These are phyloP conservation scores for Corchorus capsularis DNA, from an alignment of 345 rosid species.

Conservation along the genomic window DNA sequence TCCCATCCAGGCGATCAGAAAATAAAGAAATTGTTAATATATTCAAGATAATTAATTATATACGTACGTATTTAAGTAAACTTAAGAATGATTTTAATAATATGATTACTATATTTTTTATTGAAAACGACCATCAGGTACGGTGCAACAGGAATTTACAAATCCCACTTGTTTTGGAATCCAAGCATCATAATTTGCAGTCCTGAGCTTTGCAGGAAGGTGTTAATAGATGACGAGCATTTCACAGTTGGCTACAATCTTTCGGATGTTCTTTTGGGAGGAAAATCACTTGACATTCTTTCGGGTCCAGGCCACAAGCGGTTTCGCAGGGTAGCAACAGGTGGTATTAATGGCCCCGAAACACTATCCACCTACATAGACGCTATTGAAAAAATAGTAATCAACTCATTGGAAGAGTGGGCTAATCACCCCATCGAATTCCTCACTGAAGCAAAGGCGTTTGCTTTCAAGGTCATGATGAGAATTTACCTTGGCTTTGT, in stretches of 20 bases:
- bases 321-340: background rate
- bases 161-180: conserved; percentile 9
- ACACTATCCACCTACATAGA: background rate
- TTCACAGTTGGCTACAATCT: conserved; percentile 18
- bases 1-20: too few relatives aligned
- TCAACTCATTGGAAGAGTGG: background rate
- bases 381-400: background rate
- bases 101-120: too few relatives aligned
- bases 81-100: too few relatives aligned
- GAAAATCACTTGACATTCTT: background rate
- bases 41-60: too few relatives aligned
- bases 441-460: background rate
- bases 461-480: conserved; percentile 12
- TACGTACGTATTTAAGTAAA: too few relatives aligned
- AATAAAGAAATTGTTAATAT: too few relatives aligned
- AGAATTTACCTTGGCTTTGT: background rate
- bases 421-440: background rate
- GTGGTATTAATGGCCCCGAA: background rate
- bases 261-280: background rate
- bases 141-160: background rate
- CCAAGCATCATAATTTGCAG: conserved; percentile 28
- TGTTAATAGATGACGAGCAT: conserved; percentile 25
- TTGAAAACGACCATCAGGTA: background rate
- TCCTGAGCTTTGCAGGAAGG: conserved; percentile 28
- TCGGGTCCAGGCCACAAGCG: background rate